Conservation (phyloP, 2,329 filamentous ascomycete species). For the Colletotrichum endophyticum region DNA sequence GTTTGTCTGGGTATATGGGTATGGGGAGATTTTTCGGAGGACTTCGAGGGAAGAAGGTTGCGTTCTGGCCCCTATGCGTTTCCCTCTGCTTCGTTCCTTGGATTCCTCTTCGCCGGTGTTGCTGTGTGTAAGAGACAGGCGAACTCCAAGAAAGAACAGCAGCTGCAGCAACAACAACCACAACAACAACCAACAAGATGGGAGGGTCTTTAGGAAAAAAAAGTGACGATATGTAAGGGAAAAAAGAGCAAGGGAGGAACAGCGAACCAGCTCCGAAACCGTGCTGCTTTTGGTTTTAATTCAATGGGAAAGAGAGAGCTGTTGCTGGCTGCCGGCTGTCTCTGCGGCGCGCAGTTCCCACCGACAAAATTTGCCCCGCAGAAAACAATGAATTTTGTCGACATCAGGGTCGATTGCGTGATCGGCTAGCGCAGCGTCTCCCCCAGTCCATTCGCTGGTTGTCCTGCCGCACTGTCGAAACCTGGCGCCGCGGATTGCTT, state of each 20-base stretch:
- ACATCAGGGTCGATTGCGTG: conserved; percentile 35
- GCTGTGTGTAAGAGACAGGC: not conserved
- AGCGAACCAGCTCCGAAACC: conserved; percentile 7
- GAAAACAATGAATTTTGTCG: conserved; percentile 22
- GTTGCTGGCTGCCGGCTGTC: not conserved
- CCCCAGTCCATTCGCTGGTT: conserved; percentile 18
- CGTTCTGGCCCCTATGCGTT: not conserved
- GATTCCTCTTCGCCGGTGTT: not conserved
- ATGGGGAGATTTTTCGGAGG: not conserved
- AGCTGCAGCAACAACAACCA: not conserved
- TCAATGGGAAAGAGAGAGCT: not conserved
- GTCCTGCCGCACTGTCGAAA: conserved; percentile 8
- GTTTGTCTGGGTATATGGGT: not conserved
- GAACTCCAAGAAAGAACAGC: not conserved
- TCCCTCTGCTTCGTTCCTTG: not conserved
- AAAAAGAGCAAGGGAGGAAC: not conserved
- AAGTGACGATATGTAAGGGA: not conserved
- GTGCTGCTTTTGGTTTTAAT: conserved; percentile 11
- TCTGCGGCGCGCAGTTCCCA: conserved; percentile 6
- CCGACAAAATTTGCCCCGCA: conserved; percentile 16
- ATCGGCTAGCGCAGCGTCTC: conserved; percentile 33
- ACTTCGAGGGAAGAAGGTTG: not conserved
- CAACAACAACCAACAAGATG: not conserved
- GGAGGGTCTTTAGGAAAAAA: not conserved
- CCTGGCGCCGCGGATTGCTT: conserved; percentile 3